phyloP scores from a whole-genome alignment of 257 asterid species.

The Plectranthus barbatus region DNA sequence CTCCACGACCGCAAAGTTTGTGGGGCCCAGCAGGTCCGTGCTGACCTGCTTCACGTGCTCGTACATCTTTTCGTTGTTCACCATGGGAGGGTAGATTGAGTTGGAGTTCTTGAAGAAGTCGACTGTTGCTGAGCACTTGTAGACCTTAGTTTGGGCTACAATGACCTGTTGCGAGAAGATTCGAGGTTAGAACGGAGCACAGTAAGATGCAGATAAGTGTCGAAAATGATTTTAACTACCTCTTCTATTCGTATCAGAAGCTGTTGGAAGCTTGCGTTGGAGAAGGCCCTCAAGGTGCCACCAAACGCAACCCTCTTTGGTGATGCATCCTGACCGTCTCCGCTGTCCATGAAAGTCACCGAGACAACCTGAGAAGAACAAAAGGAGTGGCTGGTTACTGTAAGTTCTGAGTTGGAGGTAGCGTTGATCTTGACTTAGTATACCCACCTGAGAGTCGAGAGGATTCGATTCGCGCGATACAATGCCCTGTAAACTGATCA shows the following conservation, averaged over 20 bases:
- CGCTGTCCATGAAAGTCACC: conserved; percentile 61
- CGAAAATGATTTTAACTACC: conserved; percentile 30
- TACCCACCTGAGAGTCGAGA: conserved; percentile 80
- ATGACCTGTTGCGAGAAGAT: conserved; percentile 45
- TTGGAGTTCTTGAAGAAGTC: conserved; percentile 64
- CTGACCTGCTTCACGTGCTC: conserved; percentile 45
- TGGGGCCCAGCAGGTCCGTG: conserved; percentile 40
- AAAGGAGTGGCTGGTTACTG: too few species aligned
- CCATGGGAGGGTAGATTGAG: conserved; percentile 72
- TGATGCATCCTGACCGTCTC: conserved; percentile 32
- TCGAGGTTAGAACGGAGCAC: not conserved
- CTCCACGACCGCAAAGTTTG: conserved; percentile 39
- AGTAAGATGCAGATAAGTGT: too few species aligned
- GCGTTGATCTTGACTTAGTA: too few species aligned
- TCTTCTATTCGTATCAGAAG: conserved; percentile 69
- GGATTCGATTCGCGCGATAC: conserved; percentile 91
- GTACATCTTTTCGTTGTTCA: conserved; percentile 56
- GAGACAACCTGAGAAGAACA: conserved; percentile 97
- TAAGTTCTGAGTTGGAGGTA: too few species aligned
- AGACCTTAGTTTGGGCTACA: conserved; percentile 63
- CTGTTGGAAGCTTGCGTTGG: conserved; percentile 47
- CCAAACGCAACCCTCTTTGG: conserved; percentile 45
- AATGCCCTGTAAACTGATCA: conserved; percentile 77
- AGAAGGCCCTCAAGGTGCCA: conserved; percentile 87
- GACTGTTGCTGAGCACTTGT: conserved; percentile 63